These are phyloP conservation scores for Tremella mesenterica DNA, from an alignment of 768 basidiomycete genomes.

Conservation along the genomic window DNA sequence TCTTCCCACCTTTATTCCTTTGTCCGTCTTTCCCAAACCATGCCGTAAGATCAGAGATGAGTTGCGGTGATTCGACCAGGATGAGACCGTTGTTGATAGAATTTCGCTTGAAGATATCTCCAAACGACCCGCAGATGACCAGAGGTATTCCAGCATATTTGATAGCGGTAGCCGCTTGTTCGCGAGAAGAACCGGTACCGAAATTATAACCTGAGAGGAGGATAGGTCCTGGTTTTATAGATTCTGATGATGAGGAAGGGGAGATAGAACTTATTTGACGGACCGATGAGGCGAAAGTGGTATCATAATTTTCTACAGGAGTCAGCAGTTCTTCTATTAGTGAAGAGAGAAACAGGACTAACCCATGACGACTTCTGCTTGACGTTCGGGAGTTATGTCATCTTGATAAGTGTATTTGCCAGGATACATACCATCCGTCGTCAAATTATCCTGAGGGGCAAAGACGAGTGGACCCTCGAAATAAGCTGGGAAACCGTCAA, in stretches of 20 bases:
- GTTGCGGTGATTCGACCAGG: slow-evolving; percentile 82
- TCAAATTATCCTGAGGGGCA: slow-evolving; percentile 90
- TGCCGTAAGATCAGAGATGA: slow-evolving; percentile 73
- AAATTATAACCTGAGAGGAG: slow-evolving; percentile 95
- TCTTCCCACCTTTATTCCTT: slow-evolving; percentile 66
- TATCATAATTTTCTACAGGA: slow-evolving; percentile 89
- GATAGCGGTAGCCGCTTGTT: slow-evolving; percentile 96
- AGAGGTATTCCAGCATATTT: slow-evolving; percentile 86
- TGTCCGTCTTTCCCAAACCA: slow-evolving; percentile 63
- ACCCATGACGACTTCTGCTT: slow-evolving; percentile 89
- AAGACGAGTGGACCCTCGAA: slow-evolving; percentile 86
- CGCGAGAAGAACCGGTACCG: slow-evolving; percentile 94
- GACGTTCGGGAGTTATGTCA: slow-evolving; percentile 87
- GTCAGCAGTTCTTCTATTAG: slow-evolving; percentile 3
- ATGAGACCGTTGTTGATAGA: slow-evolving; percentile 97
- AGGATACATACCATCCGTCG: slow-evolving; percentile 97
- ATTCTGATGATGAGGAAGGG: slow-evolving; percentile 23
- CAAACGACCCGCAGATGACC: slow-evolving; percentile 95
- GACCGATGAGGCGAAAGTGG: slow-evolving; percentile 66
- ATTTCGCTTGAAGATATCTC: slow-evolving; percentile 98
- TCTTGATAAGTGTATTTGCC: slow-evolving; percentile 99
- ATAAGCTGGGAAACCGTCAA: slow-evolving; percentile 69
- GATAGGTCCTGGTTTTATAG: slow-evolving; percentile 57
- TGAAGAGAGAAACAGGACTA: slow-evolving; percentile 11
- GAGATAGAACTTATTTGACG: slow-evolving; percentile 45